A percentile compares a stretch with the other conserved stretches of the same genome.
Conservation (phyloP, 805 yeast genomes). For the Ogataea chonburiensis region DNA sequence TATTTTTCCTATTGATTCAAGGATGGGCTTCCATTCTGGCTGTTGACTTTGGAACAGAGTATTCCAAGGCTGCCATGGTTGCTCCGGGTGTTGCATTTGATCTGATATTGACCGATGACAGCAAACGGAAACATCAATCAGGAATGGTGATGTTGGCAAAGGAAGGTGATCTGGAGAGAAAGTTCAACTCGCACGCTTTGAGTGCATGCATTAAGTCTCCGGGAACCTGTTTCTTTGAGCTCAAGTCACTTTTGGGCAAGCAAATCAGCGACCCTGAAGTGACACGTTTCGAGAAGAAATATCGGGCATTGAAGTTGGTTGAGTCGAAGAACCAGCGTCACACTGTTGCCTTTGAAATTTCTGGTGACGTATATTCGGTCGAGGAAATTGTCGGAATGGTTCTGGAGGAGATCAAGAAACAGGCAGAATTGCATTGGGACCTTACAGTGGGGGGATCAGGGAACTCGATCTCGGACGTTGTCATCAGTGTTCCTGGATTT, state of each 20-base stretch:
- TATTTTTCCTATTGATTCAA: constrained; percentile 5
- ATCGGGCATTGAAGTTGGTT: constrained; percentile 58
- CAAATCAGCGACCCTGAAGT: constrained; percentile 47
- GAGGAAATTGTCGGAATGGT: constrained; percentile 90
- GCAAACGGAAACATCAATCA: constrained; percentile 84
- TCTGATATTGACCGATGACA: constrained; percentile 82
- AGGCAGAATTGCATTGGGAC: constrained; percentile 64
- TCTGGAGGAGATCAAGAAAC: constrained; percentile 56
- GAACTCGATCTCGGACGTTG: constrained; percentile 58
- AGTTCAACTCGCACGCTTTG: constrained; percentile 74
- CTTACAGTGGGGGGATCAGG: constrained; percentile 50
- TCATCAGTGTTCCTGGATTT: constrained; percentile 74
- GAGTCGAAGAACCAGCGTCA: constrained; percentile 44
- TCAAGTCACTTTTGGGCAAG: constrained; percentile 73
- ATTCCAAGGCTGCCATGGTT: constrained; percentile 79
- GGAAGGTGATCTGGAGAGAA: constrained; percentile 57
- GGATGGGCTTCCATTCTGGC: constrained; percentile 69
- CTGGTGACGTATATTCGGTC: constrained; percentile 39
- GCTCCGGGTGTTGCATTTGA: constrained; percentile 92
- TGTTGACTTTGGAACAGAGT: constrained; percentile 85
- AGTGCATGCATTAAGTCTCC: constrained; percentile 75
- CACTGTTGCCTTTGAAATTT: constrained; percentile 56
- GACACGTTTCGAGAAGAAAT: constrained; percentile 46
- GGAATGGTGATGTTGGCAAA: constrained; percentile 63
- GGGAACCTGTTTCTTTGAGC: constrained; percentile 57